A percentile compares a stretch with the other conserved stretches of the same genome.
Conservation (phyloP, 352 stramenopile species). For the Globisporangium acanthophoron region DNA sequence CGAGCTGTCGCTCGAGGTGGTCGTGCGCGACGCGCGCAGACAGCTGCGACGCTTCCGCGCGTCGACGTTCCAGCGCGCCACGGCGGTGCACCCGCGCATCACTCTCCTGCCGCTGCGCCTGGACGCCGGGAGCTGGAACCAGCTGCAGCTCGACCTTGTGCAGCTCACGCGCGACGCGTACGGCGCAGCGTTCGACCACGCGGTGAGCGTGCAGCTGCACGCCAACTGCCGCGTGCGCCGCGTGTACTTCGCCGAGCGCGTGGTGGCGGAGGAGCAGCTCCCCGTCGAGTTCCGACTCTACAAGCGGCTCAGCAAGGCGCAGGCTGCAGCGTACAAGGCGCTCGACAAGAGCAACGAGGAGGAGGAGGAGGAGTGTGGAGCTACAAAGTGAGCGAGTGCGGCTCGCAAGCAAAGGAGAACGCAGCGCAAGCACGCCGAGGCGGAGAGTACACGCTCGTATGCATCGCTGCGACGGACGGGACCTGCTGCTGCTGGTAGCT, state of each 20-base stretch:
- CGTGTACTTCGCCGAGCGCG: conserved; percentile 47
- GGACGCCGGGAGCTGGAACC: conserved; percentile 43
- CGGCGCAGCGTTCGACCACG: conserved; percentile 30
- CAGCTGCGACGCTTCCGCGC: conserved; percentile 33
- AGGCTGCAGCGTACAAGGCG: conserved; percentile 17
- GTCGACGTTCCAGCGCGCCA: conserved; percentile 45
- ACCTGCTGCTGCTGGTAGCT: background rate
- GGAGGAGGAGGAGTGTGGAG: background rate
- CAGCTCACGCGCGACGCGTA: conserved; percentile 38
- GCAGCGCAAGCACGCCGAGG: background rate
- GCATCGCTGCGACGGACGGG: background rate
- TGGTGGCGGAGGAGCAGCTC: conserved; percentile 32
- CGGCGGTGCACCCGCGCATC: conserved; percentile 29
- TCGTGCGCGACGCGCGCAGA: conserved; percentile 26
- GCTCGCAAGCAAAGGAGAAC: no score
- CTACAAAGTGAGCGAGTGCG: background rate
- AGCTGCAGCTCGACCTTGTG: conserved; percentile 46
- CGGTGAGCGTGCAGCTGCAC: conserved; percentile 43
- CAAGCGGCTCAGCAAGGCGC: conserved; percentile 30
- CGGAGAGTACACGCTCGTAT: background rate
- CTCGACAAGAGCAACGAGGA: conserved; percentile 10
- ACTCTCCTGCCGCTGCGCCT: conserved; percentile 36
- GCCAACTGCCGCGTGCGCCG: conserved; percentile 51
- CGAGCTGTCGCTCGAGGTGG: conserved; percentile 46
- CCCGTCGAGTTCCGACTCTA: conserved; percentile 51